Base-by-base conservation (phyloP, 768 basidiomycete species). In the Arthromyces matolae region DNA sequence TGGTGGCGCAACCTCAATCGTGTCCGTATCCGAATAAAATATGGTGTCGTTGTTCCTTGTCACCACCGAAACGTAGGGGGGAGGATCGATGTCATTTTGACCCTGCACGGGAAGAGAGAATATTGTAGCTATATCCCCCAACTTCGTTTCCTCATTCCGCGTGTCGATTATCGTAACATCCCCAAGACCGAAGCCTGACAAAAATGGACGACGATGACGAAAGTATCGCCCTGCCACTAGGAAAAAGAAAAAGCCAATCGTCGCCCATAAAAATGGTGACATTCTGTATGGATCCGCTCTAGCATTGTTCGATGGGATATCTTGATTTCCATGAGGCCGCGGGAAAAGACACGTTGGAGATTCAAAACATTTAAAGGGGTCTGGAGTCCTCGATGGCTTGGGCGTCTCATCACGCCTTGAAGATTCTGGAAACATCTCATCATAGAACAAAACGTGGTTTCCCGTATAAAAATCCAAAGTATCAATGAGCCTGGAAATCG, bases 381-480 rank as follows among this genome's bases (percentile, higher is more conserved):
- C 33, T 27, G n/a, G n/a, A n/a, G n/a, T n/a, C n/a, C 27, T 35
- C 7, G 24, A 18, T 19, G 3, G 28, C 19, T 18, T 38, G 19
- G 5, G 16, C 5, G 7, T 22, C 16, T 20, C 8, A 14, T 18
- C 2, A 18, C 27, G 25, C 4, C n/a, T n/a, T 22, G 16, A 4
- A 19, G n/a, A 12, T 24, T 35, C 40, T 6, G 23, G 39, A 10
- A 48, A 48, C 14, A 36, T 22, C 14, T 34, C 27, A 4, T 40
- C 20, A 8, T 33, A 40, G 14, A 39, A 32, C 2, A 47, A 8
- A 18, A 8, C 36, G 23, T 28, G 40, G 19, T 49, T 49, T 14
- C 40, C 47, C 28, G 47, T 42, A n/a, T 49, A 49, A 10, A 49
- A 49, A 20, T 49, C 47, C 27, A 49, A 7, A 12, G 40, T 34